Conservation (phyloP, 805 yeast species). For the Sugiyamaella valdiviana region DNA sequence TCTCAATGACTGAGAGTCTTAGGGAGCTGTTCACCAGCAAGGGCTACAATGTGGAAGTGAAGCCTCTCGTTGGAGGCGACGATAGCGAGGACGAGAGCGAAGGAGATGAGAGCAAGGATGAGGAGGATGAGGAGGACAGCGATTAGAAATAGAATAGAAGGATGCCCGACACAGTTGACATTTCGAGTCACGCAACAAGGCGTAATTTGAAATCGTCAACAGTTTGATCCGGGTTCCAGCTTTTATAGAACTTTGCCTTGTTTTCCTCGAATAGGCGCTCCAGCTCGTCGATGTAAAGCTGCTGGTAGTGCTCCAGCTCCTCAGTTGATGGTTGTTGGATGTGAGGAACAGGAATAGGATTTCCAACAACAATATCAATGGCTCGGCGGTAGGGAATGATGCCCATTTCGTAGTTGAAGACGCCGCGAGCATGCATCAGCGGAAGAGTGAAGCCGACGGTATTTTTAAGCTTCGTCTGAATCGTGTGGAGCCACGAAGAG, state of each 20-base stretch:
- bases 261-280: constrained; percentile 14
- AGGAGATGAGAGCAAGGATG: constrained; percentile 21
- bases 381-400: constrained; percentile 78
- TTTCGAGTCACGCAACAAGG: constrained; percentile 15
- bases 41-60: constrained; percentile 59
- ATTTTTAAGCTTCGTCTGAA: constrained; percentile 69
- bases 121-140: constrained; percentile 19
- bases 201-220: constrained; percentile 4
- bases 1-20: constrained; percentile 48
- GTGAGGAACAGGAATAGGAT: constrained; percentile 36
- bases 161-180: neutral
- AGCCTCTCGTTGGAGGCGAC: constrained; percentile 40
- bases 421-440: constrained; percentile 83
- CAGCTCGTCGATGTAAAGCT: constrained; percentile 44
- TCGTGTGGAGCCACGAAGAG: constrained; percentile 42
- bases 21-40: constrained; percentile 40
- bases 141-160: constrained; percentile 15
- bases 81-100: constrained; percentile 24
- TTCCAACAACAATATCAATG: constrained; percentile 59
- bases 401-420: constrained; percentile 90
- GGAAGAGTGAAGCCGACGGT: constrained; percentile 82
- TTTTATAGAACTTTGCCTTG: constrained; percentile 10
- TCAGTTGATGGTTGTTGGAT: constrained; percentile 40
- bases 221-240: constrained; percentile 1
- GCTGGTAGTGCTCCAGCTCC: constrained; percentile 65